Evolutionary conservation across 2,329 filamentous ascomycete species (phyloP), one percentile per base, ranked within the genome.

Genomic region (Fusarium nisikadoi): DNA sequence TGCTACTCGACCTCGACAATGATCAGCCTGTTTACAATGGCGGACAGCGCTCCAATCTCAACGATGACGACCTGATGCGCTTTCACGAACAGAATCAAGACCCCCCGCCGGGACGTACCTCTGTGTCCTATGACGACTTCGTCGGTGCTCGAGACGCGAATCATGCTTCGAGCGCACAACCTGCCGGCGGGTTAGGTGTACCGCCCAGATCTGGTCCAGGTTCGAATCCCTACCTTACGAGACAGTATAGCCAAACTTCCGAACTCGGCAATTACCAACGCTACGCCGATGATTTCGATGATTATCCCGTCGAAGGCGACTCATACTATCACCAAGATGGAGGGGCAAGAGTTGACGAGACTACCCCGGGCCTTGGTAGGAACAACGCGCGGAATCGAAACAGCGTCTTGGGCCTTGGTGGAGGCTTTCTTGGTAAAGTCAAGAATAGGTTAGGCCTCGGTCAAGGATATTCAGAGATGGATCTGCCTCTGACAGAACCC

Each of bases 401-500:
- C 80, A 98, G 95, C 82, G 93, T 98, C 57, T 83, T 98, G 77
- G 90, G 91, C 74, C 83, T 98, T 78, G 95, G 95, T 68, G 95
- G 95, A 68, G 95, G 95, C 23, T 84, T 98, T 68, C 85, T 98
- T 78, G 96, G 95, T 47, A 91, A 89, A 78, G 92, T 95, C 45
- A 98, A 97, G 85, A 95, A 93, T 80, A 94, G 93, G 87, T 84
- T 99, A 68, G 95, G 96, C 58, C 94, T 97, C 91, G 92, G 90
- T 27, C 88, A 93, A 75, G 89, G 92, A 71, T 98, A 99, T 82
- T 98, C 95, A 38, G 96, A 98, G 83, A 99, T 99, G 96, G 95
- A 99, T 80, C 86, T 99, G 60, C 96, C 96, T 19, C 86, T 99
- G 81, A 98, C 95, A 9, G 94, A 98, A 80, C 84, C 92, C 1